These are phyloP conservation scores for Phytopythium aichiense DNA, from an alignment of 352 stramenopile species.

Conservation along the genomic window DNA sequence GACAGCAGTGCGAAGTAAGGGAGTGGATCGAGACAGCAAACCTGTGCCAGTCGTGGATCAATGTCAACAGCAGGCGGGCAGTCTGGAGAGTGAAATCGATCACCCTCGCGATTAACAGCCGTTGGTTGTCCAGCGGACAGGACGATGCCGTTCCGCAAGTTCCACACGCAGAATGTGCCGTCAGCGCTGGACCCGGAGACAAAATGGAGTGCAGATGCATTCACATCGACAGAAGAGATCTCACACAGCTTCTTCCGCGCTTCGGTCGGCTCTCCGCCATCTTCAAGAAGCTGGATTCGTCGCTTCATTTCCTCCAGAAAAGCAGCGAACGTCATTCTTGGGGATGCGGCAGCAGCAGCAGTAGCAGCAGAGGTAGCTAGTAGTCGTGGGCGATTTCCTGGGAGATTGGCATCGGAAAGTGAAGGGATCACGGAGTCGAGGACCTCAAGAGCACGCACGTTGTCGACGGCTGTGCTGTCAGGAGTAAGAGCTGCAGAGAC, in stretches of 20 bases:
- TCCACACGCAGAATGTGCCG: conserved; percentile 44
- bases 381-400: background rate
- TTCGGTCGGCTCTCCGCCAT: background rate
- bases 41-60: conserved; percentile 4
- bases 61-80: background rate
- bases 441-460: conserved; percentile 11
- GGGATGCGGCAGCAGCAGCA: background rate
- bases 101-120: background rate
- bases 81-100: background rate
- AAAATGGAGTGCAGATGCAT: conserved; percentile 19
- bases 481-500: conserved; percentile 5
- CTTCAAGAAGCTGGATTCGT: background rate
- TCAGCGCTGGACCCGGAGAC: conserved; percentile 28
- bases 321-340: background rate
- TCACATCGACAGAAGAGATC: conserved; percentile 28
- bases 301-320: conserved; percentile 15
- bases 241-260: background rate
- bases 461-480: conserved; percentile 11
- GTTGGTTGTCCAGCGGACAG: conserved; percentile 11
- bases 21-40: conserved; percentile 33
- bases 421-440: conserved; percentile 19
- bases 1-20: conserved; percentile 41
- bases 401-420: background rate
- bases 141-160: conserved; percentile 31
- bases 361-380: background rate